Base-by-base conservation (phyloP, 108 stramenopile genomes). In the Nitzschia sp. region DNA sequence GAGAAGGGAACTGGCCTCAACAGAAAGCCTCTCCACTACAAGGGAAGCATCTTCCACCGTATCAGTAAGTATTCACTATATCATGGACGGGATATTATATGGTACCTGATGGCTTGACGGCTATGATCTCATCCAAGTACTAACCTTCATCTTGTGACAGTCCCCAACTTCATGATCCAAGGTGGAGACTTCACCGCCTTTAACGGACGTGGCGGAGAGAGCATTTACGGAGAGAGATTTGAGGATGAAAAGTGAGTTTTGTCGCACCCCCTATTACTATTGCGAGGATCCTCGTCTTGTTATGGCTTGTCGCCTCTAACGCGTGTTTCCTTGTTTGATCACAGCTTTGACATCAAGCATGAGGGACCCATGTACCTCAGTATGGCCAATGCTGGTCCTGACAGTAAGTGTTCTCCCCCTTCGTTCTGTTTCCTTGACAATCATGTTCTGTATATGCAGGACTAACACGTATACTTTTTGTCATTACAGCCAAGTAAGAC, bases 301-400 rank as follows among this genome's bases (percentile, higher is more conserved):
- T 34, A 15, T 48, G n/a, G 6, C 6, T 6, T 6, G 6, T 48
- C 17, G 3, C 46, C 17, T 48, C 17, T 48, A 15, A 48, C 17
- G 46, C 14, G 14, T 48, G 46, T 48, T 48, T 48, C 46, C 17
- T 48, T 17, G 14, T 48, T 6, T 48, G 14, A 17, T 48, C 14
- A 48, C 17, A 62, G 61, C 84, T 97, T 97, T 64, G 46, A 76
- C 1, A 50, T 73, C 25, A 66, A 94, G 77, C 90, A 90, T 54
- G 86, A 85, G 53, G 87, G 73, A 20, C 88, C 93, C 25, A 90
- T 94, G 62, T 90, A 95, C 73, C 89, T 98, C 17, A 87, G 85
- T 52, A 94, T 94, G 95, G 98, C 98, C 22, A 98, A 97, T 70
- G 91, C 89, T 44, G 96, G 95, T 10, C 95, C 95, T 22, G 78